phyloP scores from a whole-genome alignment of 176 grass and related monocot species.

The Eragrostis curvula region DNA sequence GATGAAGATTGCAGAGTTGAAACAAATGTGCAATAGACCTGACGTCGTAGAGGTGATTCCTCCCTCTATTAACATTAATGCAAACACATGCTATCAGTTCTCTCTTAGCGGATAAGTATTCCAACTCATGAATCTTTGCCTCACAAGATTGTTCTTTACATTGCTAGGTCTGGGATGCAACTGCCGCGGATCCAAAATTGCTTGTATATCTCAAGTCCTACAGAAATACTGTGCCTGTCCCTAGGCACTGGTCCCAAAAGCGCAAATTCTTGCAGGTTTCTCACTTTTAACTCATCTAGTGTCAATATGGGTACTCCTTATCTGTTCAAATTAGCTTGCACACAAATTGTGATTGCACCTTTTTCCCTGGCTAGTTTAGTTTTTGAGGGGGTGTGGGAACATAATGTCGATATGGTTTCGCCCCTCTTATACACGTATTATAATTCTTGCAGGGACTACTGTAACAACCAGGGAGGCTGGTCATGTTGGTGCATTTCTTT shows the following conservation, averaged over 20 bases:
- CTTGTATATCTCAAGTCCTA: constrained; percentile 85
- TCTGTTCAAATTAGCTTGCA: background rate
- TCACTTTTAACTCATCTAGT: constrained; percentile 30
- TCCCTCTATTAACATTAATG: background rate
- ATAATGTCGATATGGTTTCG: constrained; percentile 59
- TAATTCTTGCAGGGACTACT: constrained; percentile 83
- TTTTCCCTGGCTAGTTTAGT: background rate
- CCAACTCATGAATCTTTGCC: background rate
- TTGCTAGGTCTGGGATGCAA: constrained; percentile 92
- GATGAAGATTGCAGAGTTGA: constrained; percentile 95
- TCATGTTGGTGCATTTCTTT: constrained; percentile 55
- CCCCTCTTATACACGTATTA: constrained; percentile 77
- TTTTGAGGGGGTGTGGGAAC: constrained; percentile 34
- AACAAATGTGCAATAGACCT: constrained; percentile 83
- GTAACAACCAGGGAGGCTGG: constrained; percentile 63
- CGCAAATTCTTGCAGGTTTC: constrained; percentile 90
- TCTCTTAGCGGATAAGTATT: background rate
- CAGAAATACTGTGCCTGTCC: constrained; percentile 88
- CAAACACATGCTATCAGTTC: background rate
- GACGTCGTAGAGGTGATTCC: constrained; percentile 82
- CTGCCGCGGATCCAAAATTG: constrained; percentile 78
- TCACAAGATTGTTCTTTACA: no score
- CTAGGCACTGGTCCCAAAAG: constrained; percentile 93
- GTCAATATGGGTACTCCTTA: background rate
- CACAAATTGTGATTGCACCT: constrained; percentile 15